These are phyloP conservation scores for Rugonectria rugulosa DNA, from an alignment of 2,329 filamentous ascomycete genomes.

Conservation along the genomic window DNA sequence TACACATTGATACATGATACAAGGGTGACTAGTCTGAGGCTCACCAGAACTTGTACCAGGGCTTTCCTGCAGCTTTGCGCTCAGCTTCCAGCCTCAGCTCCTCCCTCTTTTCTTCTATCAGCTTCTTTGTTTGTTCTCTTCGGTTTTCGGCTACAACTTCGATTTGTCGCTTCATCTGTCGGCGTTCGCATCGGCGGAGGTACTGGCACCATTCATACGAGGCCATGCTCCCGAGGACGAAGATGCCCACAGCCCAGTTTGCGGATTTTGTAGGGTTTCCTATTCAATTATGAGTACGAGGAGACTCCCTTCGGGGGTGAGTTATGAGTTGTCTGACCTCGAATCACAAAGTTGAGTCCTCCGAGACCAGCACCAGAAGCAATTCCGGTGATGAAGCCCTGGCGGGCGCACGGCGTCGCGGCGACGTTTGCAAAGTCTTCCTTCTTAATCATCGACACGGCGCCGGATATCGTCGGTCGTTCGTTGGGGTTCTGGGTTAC, in stretches of 20 bases:
- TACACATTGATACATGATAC: constrained; percentile 28
- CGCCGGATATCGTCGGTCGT: constrained; percentile 60
- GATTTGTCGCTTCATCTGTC: constrained; percentile 84
- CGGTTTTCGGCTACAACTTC: constrained; percentile 67
- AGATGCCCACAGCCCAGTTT: constrained; percentile 86
- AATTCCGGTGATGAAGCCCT: constrained; percentile 85
- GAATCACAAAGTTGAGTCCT: constrained; percentile 74
- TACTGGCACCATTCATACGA: constrained; percentile 88
- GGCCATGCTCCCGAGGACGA: constrained; percentile 71
- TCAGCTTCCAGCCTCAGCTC: constrained; percentile 43
- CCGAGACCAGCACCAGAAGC: constrained; percentile 79
- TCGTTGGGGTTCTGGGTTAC: constrained; percentile 31
- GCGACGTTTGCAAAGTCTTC: constrained; percentile 77
- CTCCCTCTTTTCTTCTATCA: constrained; percentile 51
- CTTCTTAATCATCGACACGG: constrained; percentile 70
- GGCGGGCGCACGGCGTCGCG: constrained; percentile 82
- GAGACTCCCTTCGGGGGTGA: neutral
- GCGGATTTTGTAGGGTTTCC: constrained; percentile 60
- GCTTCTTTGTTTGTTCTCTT: constrained; percentile 54
- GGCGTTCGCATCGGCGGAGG: constrained; percentile 74
- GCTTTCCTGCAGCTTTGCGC: constrained; percentile 46
- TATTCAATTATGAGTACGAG: constrained; percentile 28
- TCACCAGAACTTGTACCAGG: constrained; percentile 67
- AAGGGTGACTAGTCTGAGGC: neutral
- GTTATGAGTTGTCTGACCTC: constrained; percentile 63